Evolutionary conservation across 805 yeast species (phyloP), one percentile per base, ranked within the genome.

Genomic region (Candida insectorum): DNA sequence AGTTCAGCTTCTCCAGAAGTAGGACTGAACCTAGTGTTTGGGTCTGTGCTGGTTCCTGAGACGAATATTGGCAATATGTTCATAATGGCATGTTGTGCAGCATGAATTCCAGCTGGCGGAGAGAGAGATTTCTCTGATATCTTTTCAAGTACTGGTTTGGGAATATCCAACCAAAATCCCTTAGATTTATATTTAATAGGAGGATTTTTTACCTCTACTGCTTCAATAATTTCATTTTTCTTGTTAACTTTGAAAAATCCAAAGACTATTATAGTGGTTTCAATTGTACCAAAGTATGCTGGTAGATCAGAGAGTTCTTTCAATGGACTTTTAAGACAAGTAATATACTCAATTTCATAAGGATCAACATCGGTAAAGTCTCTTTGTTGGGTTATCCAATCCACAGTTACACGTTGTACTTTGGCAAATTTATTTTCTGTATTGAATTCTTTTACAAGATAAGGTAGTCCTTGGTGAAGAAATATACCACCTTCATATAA

Each of bases 351-450:
- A 32, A 82, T 79, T 47, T 79, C 80, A 15, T 71, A 55, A 0
- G 98, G 97, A 54, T 93, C 97, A 6, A 93, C 84, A 56, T 93
- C 95, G 0, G 96, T 86, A 48, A 73, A 93, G 56, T 93, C 98
- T 36, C 99, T 65, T 52, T 91, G 97, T 29, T 73, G 71, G 0
- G 99, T 93, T 1, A 77, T 72, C 97, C 97, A 93, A 43, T 91
- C 96, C 11, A 93, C 98, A 48, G 82, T 81, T 0, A 88, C 96
- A 32, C 96, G 61, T 47, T 77, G 82, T 4, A 91, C 96, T 39
- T 80, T 82, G 1, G 97, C 97, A 57, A 62, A 85, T 36, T 70
- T 73, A n/a, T 76, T 82, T 24, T 85, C 86, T 0, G 84, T 66
- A 43, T 88, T 83, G 49, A 93, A 82, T 47, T 88, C 95, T 30